phyloP scores from a whole-genome alignment of 163 green algal species.

The Scenedesmus sp. region DNA sequence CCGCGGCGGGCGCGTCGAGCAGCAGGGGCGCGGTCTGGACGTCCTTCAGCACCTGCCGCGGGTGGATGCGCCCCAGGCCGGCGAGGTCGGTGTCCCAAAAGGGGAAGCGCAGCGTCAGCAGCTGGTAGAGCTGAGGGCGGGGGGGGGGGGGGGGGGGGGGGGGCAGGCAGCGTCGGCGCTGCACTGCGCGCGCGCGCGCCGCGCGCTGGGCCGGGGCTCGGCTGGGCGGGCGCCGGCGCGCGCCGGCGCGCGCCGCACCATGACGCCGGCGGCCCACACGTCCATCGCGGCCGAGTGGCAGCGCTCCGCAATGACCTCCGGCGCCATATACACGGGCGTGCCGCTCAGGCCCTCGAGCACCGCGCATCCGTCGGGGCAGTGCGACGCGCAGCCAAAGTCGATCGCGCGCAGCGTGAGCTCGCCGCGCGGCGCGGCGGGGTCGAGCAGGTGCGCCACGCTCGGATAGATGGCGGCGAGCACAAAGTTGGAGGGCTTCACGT shows the following conservation, averaged over 20 bases:
- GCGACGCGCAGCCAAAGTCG: constrained; percentile 60
- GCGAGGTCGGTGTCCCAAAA: constrained; percentile 49
- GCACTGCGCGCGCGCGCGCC: no score
- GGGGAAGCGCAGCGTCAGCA: constrained; percentile 60
- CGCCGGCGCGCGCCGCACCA: no score
- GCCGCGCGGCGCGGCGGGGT: constrained; percentile 13
- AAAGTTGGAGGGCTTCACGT: constrained; percentile 66
- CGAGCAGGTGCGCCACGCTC: background rate
- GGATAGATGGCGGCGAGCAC: constrained; percentile 47
- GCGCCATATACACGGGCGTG: constrained; percentile 63
- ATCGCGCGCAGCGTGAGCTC: constrained; percentile 33
- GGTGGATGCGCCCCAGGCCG: background rate
- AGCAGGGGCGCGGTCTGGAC: constrained; percentile 3
- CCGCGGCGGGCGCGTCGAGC: background rate
- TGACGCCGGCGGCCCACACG: constrained; percentile 69
- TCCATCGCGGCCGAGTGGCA: constrained; percentile 65
- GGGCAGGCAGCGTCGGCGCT: no score
- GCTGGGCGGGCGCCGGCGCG: no score
- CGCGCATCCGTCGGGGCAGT: constrained; percentile 42
- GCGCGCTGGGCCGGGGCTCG: no score
- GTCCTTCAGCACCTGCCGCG: constrained; percentile 26
- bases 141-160: no score
- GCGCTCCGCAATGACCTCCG: constrained; percentile 63
- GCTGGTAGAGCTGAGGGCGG: constrained; percentile 69
- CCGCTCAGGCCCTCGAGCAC: constrained; percentile 27